These are phyloP conservation scores for Colletotrichum brevisporum DNA, from an alignment of 2,329 filamentous ascomycete genomes.

Conservation along the genomic window DNA sequence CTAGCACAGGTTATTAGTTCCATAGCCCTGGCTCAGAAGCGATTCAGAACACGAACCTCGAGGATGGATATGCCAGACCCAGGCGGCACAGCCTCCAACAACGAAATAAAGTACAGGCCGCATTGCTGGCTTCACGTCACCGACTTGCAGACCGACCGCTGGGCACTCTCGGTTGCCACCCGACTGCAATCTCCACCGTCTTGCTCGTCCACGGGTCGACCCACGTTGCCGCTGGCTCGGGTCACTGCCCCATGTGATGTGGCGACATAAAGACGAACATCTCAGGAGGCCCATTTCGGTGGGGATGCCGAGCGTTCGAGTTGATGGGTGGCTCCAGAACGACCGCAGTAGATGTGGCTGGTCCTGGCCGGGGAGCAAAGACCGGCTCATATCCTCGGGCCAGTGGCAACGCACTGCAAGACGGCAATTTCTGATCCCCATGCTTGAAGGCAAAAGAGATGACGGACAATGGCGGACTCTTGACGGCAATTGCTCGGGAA, in stretches of 20 bases:
- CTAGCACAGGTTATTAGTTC: too few relatives aligned
- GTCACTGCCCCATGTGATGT: slow-evolving; percentile 16
- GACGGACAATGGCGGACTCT: too few relatives aligned
- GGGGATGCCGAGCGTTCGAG: slow-evolving; percentile 7
- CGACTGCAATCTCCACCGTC: slow-evolving; percentile 4
- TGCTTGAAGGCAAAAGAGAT: too few relatives aligned
- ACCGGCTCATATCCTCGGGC: too few relatives aligned
- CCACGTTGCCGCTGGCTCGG: slow-evolving; percentile 29
- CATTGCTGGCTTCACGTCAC: background rate
- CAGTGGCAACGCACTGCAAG: too few relatives aligned
- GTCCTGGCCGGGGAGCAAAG: too few relatives aligned
- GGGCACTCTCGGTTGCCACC: background rate
- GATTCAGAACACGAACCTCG: background rate
- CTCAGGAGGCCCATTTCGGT: background rate
- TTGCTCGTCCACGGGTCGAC: slow-evolving; percentile 8
- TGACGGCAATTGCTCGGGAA: too few relatives aligned
- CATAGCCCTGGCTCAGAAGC: background rate
- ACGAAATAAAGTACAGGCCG: background rate
- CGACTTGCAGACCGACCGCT: slow-evolving; percentile 2
- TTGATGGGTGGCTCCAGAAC: too few relatives aligned
- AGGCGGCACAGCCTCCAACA: background rate
- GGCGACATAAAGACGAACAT: background rate
- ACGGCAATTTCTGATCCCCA: too few relatives aligned
- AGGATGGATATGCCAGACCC: background rate
- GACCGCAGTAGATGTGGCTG: too few relatives aligned